Percentiles rank a stretch among this genome's conserved stretches.
Evolutionary conservation across 805 yeast genomes (phyloP).

Genomic region (Zygotorulaspora chibaensis): DNA sequence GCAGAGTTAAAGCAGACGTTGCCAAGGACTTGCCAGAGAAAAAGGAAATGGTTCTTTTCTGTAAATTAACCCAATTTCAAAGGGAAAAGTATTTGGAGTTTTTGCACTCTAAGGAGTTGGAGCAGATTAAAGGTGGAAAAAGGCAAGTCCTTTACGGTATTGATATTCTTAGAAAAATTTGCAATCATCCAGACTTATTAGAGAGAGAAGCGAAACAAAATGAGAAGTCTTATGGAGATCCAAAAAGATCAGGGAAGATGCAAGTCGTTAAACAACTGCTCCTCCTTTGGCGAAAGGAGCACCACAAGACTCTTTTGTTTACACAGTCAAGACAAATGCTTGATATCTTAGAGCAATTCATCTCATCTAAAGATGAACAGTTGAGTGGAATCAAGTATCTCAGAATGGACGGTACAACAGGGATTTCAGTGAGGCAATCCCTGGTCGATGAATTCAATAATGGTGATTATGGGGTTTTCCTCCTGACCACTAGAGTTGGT

Average conservation of each 20-base stretch:
- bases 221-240: constrained; percentile 47
- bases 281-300: constrained; percentile 69
- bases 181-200: constrained; percentile 92
- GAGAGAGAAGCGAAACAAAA: constrained; percentile 38
- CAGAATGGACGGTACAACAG: constrained; percentile 94
- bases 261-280: constrained; percentile 78
- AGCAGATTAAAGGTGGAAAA: constrained; percentile 66
- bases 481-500: constrained; percentile 91
- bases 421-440: constrained; percentile 67
- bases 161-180: constrained; percentile 82
- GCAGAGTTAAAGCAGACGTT: constrained; percentile 89
- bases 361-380: constrained; percentile 39
- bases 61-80: constrained; percentile 76
- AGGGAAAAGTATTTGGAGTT: constrained; percentile 69
- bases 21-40: constrained; percentile 93
- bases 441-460: constrained; percentile 79
- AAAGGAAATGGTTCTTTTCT: constrained; percentile 89
- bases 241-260: constrained; percentile 76
- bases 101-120: constrained; percentile 69
- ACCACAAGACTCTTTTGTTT: constrained; percentile 77
- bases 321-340: constrained; percentile 94
- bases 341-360: constrained; percentile 71
- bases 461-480: constrained; percentile 57
- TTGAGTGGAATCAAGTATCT: constrained; percentile 46
- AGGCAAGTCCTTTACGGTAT: constrained; percentile 85